These are phyloP conservation scores for Phytophthora sp. DNA, from an alignment of 352 stramenopile species.

Conservation along the genomic window DNA sequence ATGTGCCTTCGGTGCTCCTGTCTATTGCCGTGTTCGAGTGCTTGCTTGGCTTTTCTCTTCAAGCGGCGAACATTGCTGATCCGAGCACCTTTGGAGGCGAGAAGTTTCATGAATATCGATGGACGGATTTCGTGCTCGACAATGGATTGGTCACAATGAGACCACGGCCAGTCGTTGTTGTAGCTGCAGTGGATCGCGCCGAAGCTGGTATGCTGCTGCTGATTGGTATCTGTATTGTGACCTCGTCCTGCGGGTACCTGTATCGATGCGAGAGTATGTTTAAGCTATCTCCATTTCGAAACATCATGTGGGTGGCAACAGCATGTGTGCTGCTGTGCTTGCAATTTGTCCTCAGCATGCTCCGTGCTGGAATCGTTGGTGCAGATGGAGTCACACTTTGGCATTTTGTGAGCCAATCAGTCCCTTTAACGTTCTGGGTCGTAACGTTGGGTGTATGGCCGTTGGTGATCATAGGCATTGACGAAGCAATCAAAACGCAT, in stretches of 20 bases:
- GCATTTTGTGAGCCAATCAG: constrained; percentile 49
- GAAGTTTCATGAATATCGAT: constrained; percentile 46
- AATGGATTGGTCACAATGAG: constrained; percentile 51
- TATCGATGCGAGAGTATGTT: constrained; percentile 83
- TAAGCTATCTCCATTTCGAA: constrained; percentile 67
- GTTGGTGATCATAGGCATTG: constrained; percentile 56
- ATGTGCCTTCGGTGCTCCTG: constrained; percentile 67
- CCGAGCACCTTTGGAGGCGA: constrained; percentile 11
- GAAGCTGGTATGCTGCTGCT: constrained; percentile 78
- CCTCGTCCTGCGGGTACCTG: constrained; percentile 76
- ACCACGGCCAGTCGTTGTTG: constrained; percentile 53
- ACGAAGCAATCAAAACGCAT: constrained; percentile 78
- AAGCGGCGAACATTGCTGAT: constrained; percentile 34
- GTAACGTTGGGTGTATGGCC: constrained; percentile 61
- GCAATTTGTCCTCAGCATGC: constrained; percentile 53
- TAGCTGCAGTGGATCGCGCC: constrained; percentile 70
- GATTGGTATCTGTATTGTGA: constrained; percentile 69
- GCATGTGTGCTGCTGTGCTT: constrained; percentile 47
- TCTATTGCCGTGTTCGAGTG: constrained; percentile 74
- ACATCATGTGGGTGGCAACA: constrained; percentile 65
- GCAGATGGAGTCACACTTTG: constrained; percentile 58
- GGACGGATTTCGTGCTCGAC: constrained; percentile 72
- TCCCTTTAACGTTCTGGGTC: constrained; percentile 73
- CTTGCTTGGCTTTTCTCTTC: constrained; percentile 71
- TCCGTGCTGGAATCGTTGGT: constrained; percentile 54